phyloP scores from a whole-genome alignment of 139 green algal genomes.

The Chlorella sp. region DNA sequence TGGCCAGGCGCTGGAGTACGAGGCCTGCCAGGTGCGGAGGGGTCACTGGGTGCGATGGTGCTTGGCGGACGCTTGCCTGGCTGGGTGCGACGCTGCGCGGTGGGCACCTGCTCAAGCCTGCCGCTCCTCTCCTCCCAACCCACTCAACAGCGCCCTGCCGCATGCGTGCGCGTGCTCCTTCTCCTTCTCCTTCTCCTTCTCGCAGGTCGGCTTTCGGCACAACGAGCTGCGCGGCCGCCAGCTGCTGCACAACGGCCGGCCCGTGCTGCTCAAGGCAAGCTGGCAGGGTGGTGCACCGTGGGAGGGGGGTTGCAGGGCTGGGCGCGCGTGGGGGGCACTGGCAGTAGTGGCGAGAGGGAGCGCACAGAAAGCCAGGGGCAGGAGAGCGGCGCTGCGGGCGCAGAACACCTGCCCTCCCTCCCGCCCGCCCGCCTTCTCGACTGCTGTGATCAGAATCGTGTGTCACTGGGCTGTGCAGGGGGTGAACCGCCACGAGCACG shows the following conservation, averaged over 20 bases:
- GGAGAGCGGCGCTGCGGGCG: too few relatives aligned
- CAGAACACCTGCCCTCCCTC: too few relatives aligned
- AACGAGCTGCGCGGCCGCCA: slow-evolving; percentile 57
- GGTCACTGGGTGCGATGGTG: not conserved
- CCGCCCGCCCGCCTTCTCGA: not conserved
- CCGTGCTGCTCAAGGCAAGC: slow-evolving; percentile 78
- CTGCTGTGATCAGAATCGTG: too few relatives aligned
- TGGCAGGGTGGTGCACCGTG: too few relatives aligned
- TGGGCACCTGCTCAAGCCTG: not conserved
- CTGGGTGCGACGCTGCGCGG: not conserved
- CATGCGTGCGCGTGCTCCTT: not conserved
- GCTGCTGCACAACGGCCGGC: slow-evolving; percentile 84
- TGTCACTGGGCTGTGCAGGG: slow-evolving; percentile 50
- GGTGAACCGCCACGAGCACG: slow-evolving; percentile 96
- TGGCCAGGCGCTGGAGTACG: slow-evolving; percentile 61
- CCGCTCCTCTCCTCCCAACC: not conserved
- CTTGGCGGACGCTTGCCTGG: not conserved
- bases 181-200: not conserved
- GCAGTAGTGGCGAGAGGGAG: too few relatives aligned
- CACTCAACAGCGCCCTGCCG: too few relatives aligned
- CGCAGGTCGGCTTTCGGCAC: slow-evolving; percentile 83
- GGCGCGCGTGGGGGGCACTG: too few relatives aligned
- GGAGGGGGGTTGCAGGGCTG: too few relatives aligned
- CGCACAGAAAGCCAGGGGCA: too few relatives aligned
- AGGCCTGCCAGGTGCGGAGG: slow-evolving; percentile 75